Conservation (phyloP, 345 rosid species). For the Citrus australasica region DNA sequence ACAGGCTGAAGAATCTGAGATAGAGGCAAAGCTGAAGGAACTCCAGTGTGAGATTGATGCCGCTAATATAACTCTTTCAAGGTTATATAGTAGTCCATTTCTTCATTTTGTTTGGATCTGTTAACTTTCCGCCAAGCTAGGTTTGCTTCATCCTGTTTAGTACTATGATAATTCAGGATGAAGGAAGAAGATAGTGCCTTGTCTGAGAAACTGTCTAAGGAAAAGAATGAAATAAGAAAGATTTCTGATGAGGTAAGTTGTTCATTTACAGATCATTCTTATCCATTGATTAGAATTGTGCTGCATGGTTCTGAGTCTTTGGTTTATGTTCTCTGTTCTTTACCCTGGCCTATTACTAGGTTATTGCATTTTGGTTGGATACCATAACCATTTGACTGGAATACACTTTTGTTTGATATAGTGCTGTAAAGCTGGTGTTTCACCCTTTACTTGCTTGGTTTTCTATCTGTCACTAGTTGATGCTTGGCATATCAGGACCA, state of each 20-base stretch:
- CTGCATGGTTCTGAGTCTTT: neutral
- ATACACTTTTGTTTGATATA: neutral
- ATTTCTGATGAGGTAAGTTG: conserved; percentile 60
- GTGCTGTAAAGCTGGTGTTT: neutral
- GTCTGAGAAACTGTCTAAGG: conserved; percentile 36
- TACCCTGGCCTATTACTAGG: neutral
- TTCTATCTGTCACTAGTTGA: neutral
- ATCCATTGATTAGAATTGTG: neutral
- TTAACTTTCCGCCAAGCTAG: conserved; percentile 6
- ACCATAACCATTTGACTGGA: neutral
- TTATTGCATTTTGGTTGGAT: neutral
- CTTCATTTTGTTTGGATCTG: conserved; percentile 7
- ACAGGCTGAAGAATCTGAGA: conserved; percentile 86
- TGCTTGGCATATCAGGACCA: neutral
- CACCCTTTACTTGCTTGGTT: neutral
- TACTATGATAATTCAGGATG: conserved; percentile 43
- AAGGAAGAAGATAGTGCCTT: conserved; percentile 61
- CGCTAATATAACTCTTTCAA: conserved; percentile 42
- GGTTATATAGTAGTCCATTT: conserved; percentile 36
- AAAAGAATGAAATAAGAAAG: conserved; percentile 40
- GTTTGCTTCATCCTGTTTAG: conserved; percentile 1
- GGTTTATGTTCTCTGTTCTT: neutral
- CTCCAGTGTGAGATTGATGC: conserved; percentile 51
- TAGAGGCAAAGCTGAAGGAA: conserved; percentile 60
- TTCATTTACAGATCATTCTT: neutral